phyloP scores from a whole-genome alignment of 163 green algal species.

The Scenedesmus sp. region DNA sequence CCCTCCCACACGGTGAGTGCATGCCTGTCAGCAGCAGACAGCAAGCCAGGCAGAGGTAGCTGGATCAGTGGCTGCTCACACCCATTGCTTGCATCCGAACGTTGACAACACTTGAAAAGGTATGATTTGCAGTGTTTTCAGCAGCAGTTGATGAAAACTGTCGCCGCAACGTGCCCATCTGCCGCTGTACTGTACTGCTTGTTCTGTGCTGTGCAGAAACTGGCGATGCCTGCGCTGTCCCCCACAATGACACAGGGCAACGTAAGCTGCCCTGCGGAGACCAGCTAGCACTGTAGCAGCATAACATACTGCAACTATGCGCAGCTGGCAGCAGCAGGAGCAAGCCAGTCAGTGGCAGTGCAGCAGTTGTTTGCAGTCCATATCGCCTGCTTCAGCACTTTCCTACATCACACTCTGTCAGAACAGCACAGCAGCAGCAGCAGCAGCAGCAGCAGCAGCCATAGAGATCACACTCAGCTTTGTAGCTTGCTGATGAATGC shows the following conservation, averaged over 20 bases:
- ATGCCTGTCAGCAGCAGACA: not conserved
- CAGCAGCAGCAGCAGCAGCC: too few relatives aligned
- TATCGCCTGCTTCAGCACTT: not conserved
- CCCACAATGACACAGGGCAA: slow-evolving; percentile 95
- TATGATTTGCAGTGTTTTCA: not conserved
- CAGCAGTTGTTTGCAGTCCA: not conserved
- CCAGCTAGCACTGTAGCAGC: not conserved
- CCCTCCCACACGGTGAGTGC: slow-evolving; percentile 44
- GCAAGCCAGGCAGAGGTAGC: not conserved
- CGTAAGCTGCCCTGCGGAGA: not conserved
- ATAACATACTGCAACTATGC: not conserved
- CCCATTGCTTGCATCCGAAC: not conserved
- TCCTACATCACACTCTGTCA: not conserved
- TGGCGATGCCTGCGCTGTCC: slow-evolving; percentile 94
- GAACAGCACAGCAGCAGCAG: not conserved
- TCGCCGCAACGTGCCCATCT: not conserved
- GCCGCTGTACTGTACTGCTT: not conserved
- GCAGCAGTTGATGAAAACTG: not conserved
- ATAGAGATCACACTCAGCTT: too few relatives aligned
- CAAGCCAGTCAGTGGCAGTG: not conserved
- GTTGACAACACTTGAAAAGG: not conserved
- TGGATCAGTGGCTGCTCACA: not conserved
- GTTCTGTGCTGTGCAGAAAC: slow-evolving; percentile 60
- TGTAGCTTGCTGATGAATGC: not conserved
- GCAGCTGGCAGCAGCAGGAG: not conserved